Evolutionary conservation across 805 yeast species (phyloP).

Genomic region (Cyberlindnera misumaiensis): DNA sequence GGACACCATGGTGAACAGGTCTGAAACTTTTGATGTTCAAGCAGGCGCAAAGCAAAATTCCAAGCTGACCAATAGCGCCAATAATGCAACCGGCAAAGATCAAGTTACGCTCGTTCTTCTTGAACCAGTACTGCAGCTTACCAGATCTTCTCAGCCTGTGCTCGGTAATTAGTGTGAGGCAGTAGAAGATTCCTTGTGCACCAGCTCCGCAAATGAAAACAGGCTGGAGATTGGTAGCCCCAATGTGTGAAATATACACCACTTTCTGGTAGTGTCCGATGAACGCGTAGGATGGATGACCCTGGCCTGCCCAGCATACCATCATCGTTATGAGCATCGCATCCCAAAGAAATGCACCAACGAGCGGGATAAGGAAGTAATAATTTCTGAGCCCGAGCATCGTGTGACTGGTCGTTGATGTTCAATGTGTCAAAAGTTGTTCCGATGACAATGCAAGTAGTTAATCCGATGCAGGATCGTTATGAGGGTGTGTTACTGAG

Average conservation of each 20-base stretch:
- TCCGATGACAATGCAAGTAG: no score
- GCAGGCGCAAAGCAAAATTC: conserved; percentile 66
- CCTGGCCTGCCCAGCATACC: conserved; percentile 73
- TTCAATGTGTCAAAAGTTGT: no score
- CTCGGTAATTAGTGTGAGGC: conserved; percentile 57
- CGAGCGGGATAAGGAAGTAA: conserved; percentile 54
- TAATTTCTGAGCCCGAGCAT: conserved; percentile 28
- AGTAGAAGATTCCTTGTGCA: conserved; percentile 69
- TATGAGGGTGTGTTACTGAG: no score
- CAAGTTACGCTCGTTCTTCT: conserved; percentile 31
- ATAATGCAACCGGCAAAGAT: conserved; percentile 34
- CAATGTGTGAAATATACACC: conserved; percentile 79
- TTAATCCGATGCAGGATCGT: no score
- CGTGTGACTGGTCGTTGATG: no score
- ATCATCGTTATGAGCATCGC: conserved; percentile 83
- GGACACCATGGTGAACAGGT: conserved; percentile 56
- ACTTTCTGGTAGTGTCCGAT: conserved; percentile 40
- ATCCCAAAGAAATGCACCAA: conserved; percentile 74
- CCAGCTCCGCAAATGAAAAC: conserved; percentile 74
- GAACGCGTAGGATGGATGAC: conserved; percentile 62
- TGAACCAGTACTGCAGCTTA: conserved; percentile 39
- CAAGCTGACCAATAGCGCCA: conserved; percentile 59
- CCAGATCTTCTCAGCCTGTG: conserved; percentile 50
- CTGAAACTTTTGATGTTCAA: conserved; percentile 58
- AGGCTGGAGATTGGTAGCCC: conserved; percentile 82